Base-by-base conservation (phyloP, 1,139 yeast species). In the Hansenula sp. region DNA sequence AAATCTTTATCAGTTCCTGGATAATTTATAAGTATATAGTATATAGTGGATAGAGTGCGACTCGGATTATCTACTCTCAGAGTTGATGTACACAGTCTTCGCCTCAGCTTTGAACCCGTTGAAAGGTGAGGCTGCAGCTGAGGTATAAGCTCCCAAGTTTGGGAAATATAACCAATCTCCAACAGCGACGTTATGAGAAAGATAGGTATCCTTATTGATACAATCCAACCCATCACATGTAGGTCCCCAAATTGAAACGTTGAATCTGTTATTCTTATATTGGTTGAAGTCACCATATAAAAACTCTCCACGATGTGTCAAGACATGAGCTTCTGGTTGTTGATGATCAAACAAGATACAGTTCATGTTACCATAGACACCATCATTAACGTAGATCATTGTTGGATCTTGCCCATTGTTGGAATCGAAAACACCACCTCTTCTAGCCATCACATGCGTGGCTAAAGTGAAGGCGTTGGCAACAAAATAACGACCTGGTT, bases 171-270 rank as follows among this genome's bases (percentile, higher is more conserved):
- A 66, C 98, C 98, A 93, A 63, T 93, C 98, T 15, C 97, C 98
- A 41, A 85, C 84, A 35, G 72, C 71, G 41, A 90, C 81, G 40
- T 81, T 79, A 43, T 75, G 73, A 16, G 81, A 72, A 60, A 91
- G 71, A 40, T 57, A 56, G 47, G 79, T 68, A 35, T 70, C 72
- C 42, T 72, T 65, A 25, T 86, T 66, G 47, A 93, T 80, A 63
- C 96, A 86, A 65, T 93, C 99, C 53, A 93, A 73, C 5, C 98
- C 97, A 66, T 93, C 99, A 68, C 99, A 93, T 19, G 98, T 93
- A 40, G 98, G 99, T 9, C 99, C 99, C 98, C 98, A 93, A 48
- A 93, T 76, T 18, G 96, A 82, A 60, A 72, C 88, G 55, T 63
- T 67, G 55, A 62, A 61, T 41, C 45, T 33, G 41, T 47, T 36